These are phyloP conservation scores for Nitzschia putrida DNA, from an alignment of 108 stramenopile genomes.

Conservation along the genomic window DNA sequence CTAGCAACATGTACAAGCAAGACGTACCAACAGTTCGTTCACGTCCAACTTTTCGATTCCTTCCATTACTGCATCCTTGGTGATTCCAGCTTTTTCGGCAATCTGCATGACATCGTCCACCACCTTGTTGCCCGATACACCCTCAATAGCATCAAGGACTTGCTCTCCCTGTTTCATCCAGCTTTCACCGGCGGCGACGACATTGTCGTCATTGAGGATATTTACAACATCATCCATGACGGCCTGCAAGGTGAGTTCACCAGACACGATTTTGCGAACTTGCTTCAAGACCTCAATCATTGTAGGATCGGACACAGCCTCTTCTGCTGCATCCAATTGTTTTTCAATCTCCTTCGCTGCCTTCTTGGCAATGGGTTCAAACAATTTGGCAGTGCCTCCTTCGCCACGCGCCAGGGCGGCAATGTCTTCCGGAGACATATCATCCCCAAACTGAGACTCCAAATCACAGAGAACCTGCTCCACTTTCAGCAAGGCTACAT, in stretches of 20 bases:
- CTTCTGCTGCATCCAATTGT: slow-evolving; percentile 78
- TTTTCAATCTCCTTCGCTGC: slow-evolving; percentile 83
- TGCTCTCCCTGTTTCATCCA: slow-evolving; percentile 71
- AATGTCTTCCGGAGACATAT: slow-evolving; percentile 73
- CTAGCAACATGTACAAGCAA: not conserved
- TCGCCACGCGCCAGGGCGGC: slow-evolving; percentile 75
- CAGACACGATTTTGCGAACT: slow-evolving; percentile 78
- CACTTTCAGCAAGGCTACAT: slow-evolving; percentile 69
- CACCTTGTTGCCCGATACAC: slow-evolving; percentile 66
- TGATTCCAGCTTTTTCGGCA: slow-evolving; percentile 82
- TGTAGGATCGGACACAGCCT: slow-evolving; percentile 54
- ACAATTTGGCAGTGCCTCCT: slow-evolving; percentile 78
- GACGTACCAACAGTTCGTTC: slow-evolving; percentile 66
- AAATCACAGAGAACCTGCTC: slow-evolving; percentile 77
- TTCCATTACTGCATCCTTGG: slow-evolving; percentile 77
- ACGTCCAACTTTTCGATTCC: slow-evolving; percentile 74
- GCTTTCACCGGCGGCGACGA: slow-evolving; percentile 75
- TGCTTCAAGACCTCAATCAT: slow-evolving; percentile 58
- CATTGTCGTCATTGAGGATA: slow-evolving; percentile 77
- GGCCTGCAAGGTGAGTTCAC: slow-evolving; percentile 62
- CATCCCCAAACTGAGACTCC: slow-evolving; percentile 68
- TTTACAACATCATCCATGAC: slow-evolving; percentile 77
- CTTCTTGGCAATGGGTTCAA: slow-evolving; percentile 80
- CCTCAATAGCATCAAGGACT: slow-evolving; percentile 84
- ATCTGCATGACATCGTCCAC: slow-evolving; percentile 67